Conservation (phyloP, 768 basidiomycete genomes). For the Mycena metata region DNA sequence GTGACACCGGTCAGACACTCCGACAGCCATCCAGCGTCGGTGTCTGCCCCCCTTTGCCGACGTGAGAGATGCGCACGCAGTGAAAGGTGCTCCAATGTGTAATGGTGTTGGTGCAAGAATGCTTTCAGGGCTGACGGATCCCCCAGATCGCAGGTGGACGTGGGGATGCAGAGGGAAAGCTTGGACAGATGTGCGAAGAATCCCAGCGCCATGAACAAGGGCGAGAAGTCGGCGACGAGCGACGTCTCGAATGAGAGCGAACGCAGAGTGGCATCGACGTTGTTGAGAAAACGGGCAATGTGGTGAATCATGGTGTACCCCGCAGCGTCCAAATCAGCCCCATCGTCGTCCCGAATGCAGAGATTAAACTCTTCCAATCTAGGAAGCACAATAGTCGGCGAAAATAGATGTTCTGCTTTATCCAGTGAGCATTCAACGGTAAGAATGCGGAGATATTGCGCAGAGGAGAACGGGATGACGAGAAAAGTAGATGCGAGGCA, state of each 20-base stretch:
- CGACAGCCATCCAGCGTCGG: conserved; percentile 29
- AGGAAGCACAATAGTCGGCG: conserved; percentile 15
- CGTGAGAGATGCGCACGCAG: conserved; percentile 23
- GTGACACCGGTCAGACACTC: conserved; percentile 27
- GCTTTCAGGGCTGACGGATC: conserved; percentile 23
- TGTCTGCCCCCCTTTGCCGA: background rate
- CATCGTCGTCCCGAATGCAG: conserved; percentile 27
- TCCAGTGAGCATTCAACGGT: conserved; percentile 28
- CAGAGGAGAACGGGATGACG: conserved; percentile 17
- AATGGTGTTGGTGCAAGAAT: conserved; percentile 17
- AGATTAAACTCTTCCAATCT: conserved; percentile 20
- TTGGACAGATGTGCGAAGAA: conserved; percentile 25
- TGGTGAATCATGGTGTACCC: conserved; percentile 33
- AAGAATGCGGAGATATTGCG: conserved; percentile 21
- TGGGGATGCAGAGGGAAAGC: conserved; percentile 26
- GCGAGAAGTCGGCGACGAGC: conserved; percentile 26
- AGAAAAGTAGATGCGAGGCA: conserved; percentile 18
- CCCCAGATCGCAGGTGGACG: conserved; percentile 21
- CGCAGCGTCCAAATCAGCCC: conserved; percentile 8
- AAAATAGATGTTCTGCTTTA: conserved; percentile 29
- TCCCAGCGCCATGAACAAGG: conserved; percentile 27
- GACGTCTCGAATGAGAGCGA: conserved; percentile 35
- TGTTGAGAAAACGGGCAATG: conserved; percentile 31
- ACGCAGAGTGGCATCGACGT: conserved; percentile 20
- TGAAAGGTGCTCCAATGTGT: conserved; percentile 19